Percentiles rank a stretch among this genome's conserved stretches.
phyloP scores from a whole-genome alignment of 2,329 filamentous ascomycete genomes.

The Diaporthe nobilis region DNA sequence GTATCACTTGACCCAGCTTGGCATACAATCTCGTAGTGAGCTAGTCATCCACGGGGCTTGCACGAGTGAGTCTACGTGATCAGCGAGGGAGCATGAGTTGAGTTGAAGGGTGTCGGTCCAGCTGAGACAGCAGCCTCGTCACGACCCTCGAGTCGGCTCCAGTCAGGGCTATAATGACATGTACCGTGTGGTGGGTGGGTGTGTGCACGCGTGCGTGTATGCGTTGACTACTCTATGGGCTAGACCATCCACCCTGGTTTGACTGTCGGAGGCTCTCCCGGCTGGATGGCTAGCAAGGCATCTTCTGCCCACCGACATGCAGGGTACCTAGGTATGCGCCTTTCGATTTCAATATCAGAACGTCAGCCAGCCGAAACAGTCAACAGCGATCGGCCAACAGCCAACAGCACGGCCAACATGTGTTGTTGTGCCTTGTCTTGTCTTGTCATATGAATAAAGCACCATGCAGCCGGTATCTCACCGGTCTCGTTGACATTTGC shows the following conservation, averaged over 20 bases:
- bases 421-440: not conserved
- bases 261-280: not conserved
- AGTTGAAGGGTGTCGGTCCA: not conserved
- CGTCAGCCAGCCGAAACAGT: conserved; percentile 21
- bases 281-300: not conserved
- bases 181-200: not conserved
- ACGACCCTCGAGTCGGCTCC: not conserved
- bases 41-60: conserved; percentile 19
- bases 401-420: not conserved
- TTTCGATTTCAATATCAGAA: conserved; percentile 12
- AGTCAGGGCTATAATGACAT: not conserved
- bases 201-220: not conserved
- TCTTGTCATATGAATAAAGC: conserved; percentile 37
- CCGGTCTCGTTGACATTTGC: conserved; percentile 36
- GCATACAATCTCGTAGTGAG: not conserved
- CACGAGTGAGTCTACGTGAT: conserved; percentile 22
- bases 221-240: not conserved
- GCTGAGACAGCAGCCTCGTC: conserved; percentile 37
- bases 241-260: conserved; percentile 8
- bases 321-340: not conserved
- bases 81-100: conserved; percentile 1
- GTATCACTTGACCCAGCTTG: conserved; percentile 36
- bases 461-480: conserved; percentile 42
- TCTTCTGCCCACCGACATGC: not conserved
- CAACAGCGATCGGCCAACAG: conserved; percentile 3